Evolutionary conservation across 768 basidiomycete species (phyloP).

Genomic region (Pseudohyphozyma bogoriensis): DNA sequence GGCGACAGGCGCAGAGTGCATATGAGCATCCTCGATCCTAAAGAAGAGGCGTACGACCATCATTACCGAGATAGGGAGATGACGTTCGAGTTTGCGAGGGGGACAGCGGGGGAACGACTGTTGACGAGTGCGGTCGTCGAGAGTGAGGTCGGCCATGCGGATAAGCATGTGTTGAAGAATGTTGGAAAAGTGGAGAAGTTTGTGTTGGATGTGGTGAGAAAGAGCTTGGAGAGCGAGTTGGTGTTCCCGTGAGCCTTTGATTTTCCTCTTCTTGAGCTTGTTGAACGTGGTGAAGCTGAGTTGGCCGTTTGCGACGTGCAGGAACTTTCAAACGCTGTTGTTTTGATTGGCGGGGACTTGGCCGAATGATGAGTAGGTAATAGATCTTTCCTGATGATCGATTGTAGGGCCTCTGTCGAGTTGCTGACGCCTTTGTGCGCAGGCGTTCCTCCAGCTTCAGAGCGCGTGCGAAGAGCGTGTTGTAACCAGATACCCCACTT

Average conservation of each 20-base stretch:
- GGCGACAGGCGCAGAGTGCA: constrained; percentile 71
- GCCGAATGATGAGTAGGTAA: too few relatives aligned
- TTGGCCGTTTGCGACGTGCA: neutral
- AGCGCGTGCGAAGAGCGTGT: too few relatives aligned
- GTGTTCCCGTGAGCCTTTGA: constrained; percentile 25
- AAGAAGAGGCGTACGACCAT: neutral
- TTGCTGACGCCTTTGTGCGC: too few relatives aligned
- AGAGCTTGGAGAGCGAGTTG: constrained; percentile 57
- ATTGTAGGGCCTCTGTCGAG: too few relatives aligned
- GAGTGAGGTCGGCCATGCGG: constrained; percentile 89
- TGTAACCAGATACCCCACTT: too few relatives aligned
- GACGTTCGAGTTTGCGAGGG: neutral
- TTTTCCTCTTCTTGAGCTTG: neutral
- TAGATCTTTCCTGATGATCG: too few relatives aligned
- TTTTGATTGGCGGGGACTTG: neutral
- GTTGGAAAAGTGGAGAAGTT: constrained; percentile 91
- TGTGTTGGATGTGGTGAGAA: constrained; percentile 89
- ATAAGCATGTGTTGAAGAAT: constrained; percentile 91
- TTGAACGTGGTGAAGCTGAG: neutral
- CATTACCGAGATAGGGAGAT: too few relatives aligned
- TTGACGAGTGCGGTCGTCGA: constrained; percentile 83
- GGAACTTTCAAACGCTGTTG: constrained; percentile 23
- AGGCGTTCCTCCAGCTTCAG: too few relatives aligned
- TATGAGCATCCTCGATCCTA: constrained; percentile 61
- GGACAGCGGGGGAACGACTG: constrained; percentile 56